phyloP scores from a whole-genome alignment of 2,329 filamentous ascomycete species.

The Tolypocladium endophyticum region DNA sequence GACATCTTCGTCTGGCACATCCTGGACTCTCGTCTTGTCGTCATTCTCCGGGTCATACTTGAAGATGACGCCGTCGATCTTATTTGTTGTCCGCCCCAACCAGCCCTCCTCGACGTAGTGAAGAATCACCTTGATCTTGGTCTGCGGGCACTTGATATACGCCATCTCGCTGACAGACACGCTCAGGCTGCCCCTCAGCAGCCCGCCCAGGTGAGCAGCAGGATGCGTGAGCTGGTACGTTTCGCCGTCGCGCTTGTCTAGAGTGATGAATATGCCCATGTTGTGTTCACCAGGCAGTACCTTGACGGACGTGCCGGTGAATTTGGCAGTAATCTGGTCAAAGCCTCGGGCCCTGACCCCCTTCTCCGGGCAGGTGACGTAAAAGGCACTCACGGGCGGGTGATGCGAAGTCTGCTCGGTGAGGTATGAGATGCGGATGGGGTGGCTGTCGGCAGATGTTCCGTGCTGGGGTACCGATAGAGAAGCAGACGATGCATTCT shows the following conservation, averaged over 20 bases:
- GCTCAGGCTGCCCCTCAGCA: slow-evolving; percentile 77
- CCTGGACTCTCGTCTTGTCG: slow-evolving; percentile 66
- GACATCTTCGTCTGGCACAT: slow-evolving; percentile 77
- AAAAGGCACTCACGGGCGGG: slow-evolving; percentile 93
- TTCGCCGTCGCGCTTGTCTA: slow-evolving; percentile 72
- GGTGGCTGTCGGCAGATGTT: slow-evolving; percentile 32
- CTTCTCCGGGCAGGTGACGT: slow-evolving; percentile 83
- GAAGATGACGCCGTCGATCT: slow-evolving; percentile 84
- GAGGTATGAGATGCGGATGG: slow-evolving; percentile 80
- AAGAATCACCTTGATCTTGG: slow-evolving; percentile 81
- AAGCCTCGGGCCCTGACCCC: slow-evolving; percentile 82
- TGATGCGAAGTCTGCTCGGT: slow-evolving; percentile 98
- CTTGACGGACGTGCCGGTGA: slow-evolving; percentile 89
- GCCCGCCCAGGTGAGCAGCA: slow-evolving; percentile 79
- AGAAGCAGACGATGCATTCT: slow-evolving; percentile 36
- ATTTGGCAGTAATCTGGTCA: slow-evolving; percentile 94
- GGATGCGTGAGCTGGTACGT: slow-evolving; percentile 94
- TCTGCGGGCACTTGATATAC: slow-evolving; percentile 82
- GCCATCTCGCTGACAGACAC: slow-evolving; percentile 85
- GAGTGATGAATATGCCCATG: slow-evolving; percentile 84
- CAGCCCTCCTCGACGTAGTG: slow-evolving; percentile 93
- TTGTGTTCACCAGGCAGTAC: slow-evolving; percentile 90
- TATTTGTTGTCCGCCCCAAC: slow-evolving; percentile 85
- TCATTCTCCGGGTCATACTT: slow-evolving; percentile 83
- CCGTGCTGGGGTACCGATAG: slow-evolving; percentile 40